Percentiles rank a stretch among this genome's conserved stretches.
Evolutionary conservation across 2,329 filamentous ascomycete genomes (phyloP).

Genomic region (Diaporthe australafricana): DNA sequence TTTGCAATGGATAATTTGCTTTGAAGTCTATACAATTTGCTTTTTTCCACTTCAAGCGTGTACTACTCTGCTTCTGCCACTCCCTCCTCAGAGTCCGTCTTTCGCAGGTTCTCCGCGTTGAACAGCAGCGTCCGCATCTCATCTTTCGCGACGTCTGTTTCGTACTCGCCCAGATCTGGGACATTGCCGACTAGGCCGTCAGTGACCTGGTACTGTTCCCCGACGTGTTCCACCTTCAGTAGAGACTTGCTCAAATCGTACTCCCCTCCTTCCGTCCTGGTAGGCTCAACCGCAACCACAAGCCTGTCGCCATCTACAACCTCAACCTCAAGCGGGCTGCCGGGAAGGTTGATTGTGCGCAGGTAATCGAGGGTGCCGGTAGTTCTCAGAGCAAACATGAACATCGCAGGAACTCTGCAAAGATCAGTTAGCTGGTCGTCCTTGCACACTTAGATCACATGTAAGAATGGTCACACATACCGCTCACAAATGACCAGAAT

Average conservation of each 20-base stretch:
- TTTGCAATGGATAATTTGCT: slow-evolving; percentile 31
- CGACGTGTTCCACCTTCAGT: slow-evolving; percentile 7
- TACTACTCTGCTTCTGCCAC: slow-evolving; percentile 34
- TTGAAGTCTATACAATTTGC: slow-evolving; percentile 11
- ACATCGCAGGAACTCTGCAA: slow-evolving; percentile 69
- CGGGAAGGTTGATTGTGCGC: slow-evolving; percentile 66
- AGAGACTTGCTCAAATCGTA: slow-evolving; percentile 29
- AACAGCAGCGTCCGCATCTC: slow-evolving; percentile 59
- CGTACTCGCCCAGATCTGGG: slow-evolving; percentile 42
- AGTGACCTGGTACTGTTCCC: slow-evolving; percentile 38
- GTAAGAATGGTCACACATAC: slow-evolving; percentile 49
- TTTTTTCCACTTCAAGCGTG: slow-evolving; percentile 13
- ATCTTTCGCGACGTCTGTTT: slow-evolving; percentile 49
- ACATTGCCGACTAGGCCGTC: slow-evolving; percentile 38
- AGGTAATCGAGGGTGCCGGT: slow-evolving; percentile 62
- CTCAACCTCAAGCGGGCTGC: slow-evolving; percentile 72
- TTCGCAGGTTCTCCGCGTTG: slow-evolving; percentile 60
- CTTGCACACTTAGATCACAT: slow-evolving; percentile 14
- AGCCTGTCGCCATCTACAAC: slow-evolving; percentile 45
- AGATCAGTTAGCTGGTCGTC: slow-evolving; percentile 38
- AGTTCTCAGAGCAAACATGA: slow-evolving; percentile 68
- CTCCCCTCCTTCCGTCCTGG: slow-evolving; percentile 37
- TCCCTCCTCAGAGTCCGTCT: slow-evolving; percentile 51
- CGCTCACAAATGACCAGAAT: slow-evolving; percentile 56
- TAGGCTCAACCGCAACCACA: slow-evolving; percentile 54